Evolutionary conservation across 176 grass and related monocot species (phyloP).

Genomic region (Triticum urartu): DNA sequence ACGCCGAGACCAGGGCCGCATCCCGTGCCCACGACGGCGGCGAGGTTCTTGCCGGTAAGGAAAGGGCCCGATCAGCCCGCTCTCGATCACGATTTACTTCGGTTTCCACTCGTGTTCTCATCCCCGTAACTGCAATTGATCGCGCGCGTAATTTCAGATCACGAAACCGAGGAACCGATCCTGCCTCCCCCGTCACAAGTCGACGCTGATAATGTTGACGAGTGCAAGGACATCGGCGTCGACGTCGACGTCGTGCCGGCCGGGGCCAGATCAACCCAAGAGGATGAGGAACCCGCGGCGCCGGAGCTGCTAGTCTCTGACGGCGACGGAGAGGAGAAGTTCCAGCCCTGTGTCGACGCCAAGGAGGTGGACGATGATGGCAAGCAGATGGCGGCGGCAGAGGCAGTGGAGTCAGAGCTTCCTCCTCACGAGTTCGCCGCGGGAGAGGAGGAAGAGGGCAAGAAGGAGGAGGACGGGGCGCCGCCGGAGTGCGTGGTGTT

Average conservation of each 20-base stretch:
- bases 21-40: constrained; percentile 1
- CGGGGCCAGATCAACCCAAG: constrained; percentile 11
- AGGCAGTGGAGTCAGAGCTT: not conserved
- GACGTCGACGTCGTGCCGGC: constrained; percentile 37
- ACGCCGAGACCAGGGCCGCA: not conserved
- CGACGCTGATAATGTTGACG: not conserved
- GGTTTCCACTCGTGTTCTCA: constrained; percentile 1
- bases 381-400: not conserved
- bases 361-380: not conserved
- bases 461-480: not conserved
- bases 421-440: not conserved
- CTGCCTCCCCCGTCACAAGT: not conserved
- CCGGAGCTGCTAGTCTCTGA: not conserved
- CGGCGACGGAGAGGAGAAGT: constrained; percentile 6
- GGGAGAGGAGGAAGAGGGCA: constrained; percentile 1
- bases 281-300: not conserved
- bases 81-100: not conserved
- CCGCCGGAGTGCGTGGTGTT: constrained; percentile 43
- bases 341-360: constrained; percentile 1
- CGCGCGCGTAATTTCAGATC: not conserved
- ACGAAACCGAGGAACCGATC: not conserved
- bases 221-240: constrained; percentile 73
- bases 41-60: constrained; percentile 18
- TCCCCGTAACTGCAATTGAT: not conserved
- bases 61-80: constrained; percentile 19